Conservation (phyloP, 805 yeast species). For the Candida pini region DNA sequence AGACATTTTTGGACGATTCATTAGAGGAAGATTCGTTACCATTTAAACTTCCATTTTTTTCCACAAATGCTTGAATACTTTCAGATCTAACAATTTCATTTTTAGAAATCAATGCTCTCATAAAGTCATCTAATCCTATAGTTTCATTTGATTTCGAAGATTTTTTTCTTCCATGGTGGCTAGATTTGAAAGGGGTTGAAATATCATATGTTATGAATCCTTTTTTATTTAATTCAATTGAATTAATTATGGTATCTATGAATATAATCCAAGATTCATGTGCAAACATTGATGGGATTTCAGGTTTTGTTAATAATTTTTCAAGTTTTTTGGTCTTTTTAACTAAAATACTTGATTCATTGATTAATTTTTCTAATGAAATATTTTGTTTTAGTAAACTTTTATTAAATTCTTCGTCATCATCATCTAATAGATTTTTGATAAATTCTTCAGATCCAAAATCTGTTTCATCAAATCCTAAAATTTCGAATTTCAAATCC, state of each 20-base stretch:
- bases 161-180: background rate
- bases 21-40: background rate
- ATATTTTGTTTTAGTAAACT: conserved; percentile 16
- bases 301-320: conserved; percentile 14
- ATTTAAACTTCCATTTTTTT: conserved; percentile 1
- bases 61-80: conserved; percentile 15
- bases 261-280: conserved; percentile 18
- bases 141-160: background rate
- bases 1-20: conserved; percentile 10
- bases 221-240: conserved; percentile 12
- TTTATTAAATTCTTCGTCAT: conserved; percentile 23
- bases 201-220: conserved; percentile 15
- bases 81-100: conserved; percentile 11
- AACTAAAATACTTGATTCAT: conserved; percentile 22
- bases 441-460: conserved; percentile 59
- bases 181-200: conserved; percentile 1
- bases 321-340: conserved; percentile 16
- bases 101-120: conserved; percentile 7
- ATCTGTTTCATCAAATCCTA: conserved; percentile 47
- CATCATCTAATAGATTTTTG: conserved; percentile 33
- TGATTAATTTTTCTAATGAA: conserved; percentile 18
- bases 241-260: conserved; percentile 9
- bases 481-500: conserved; percentile 30
- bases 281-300: conserved; percentile 18
- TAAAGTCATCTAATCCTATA: conserved; percentile 11